Evolutionary conservation across 495 filamentous ascomycete species (phyloP).

Genomic region (Lindgomyces ingoldianus): DNA sequence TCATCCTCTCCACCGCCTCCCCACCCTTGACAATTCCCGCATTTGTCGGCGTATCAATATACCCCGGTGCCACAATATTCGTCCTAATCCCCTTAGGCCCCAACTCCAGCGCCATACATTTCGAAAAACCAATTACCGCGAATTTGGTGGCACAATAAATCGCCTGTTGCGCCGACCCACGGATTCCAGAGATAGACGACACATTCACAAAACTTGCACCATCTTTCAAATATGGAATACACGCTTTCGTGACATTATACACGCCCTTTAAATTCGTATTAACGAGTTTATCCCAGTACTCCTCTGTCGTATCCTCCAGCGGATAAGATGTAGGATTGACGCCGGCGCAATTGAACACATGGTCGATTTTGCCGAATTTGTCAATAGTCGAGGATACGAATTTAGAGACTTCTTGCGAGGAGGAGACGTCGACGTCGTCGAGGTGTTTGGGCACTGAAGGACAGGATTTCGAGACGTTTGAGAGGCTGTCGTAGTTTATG

Average conservation of each 20-base stretch:
- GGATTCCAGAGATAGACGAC: constrained; percentile 49
- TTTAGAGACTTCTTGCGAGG: constrained; percentile 31
- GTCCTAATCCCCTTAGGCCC: constrained; percentile 54
- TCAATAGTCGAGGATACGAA: constrained; percentile 41
- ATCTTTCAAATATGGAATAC: constrained; percentile 36
- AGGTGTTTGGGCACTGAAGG: constrained; percentile 31
- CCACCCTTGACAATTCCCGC: constrained; percentile 47
- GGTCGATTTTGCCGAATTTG: constrained; percentile 45
- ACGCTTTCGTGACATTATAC: constrained; percentile 41
- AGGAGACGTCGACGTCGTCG: constrained; percentile 47
- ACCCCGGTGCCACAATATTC: constrained; percentile 59
- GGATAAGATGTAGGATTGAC: constrained; percentile 49
- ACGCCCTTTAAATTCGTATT: constrained; percentile 43
- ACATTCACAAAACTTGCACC: constrained; percentile 49
- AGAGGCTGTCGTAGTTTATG: constrained; percentile 44
- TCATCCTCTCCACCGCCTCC: constrained; percentile 38
- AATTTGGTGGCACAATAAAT: constrained; percentile 60
- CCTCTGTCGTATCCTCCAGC: constrained; percentile 40
- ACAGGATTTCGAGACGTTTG: constrained; percentile 29
- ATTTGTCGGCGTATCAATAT: constrained; percentile 50
- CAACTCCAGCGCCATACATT: constrained; percentile 58
- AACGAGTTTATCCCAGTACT: constrained; percentile 46
- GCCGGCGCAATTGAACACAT: constrained; percentile 58
- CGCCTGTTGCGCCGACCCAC: constrained; percentile 39
- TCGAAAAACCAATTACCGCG: constrained; percentile 57